Evolutionary conservation across 495 filamentous ascomycete genomes (phyloP).

Genomic region (Ramalina intermedia): DNA sequence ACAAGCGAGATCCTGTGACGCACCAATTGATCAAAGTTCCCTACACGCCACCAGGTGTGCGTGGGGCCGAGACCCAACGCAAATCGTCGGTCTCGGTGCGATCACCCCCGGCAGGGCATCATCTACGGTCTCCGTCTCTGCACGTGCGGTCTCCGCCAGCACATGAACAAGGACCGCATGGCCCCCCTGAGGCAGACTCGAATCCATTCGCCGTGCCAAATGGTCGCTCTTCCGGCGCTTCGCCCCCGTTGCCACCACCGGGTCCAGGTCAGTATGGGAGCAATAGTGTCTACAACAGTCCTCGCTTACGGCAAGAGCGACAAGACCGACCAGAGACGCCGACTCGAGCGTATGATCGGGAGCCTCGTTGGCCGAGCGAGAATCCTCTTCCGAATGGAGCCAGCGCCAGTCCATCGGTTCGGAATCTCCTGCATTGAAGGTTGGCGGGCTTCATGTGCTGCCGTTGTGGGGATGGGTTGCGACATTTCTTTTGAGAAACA

Average conservation of each 20-base stretch:
- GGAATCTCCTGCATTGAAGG: constrained; percentile 53
- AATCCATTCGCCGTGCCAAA: constrained; percentile 16
- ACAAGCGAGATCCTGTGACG: constrained; percentile 7
- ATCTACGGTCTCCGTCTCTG: neutral
- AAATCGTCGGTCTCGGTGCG: neutral
- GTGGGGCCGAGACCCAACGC: neutral
- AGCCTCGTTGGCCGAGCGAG: constrained; percentile 9
- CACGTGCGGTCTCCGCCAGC: constrained; percentile 10
- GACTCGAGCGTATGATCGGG: constrained; percentile 6
- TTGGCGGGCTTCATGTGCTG: too few species aligned
- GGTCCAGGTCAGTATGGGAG: neutral
- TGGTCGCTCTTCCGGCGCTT: neutral
- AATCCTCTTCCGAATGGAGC: constrained; percentile 43
- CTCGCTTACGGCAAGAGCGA: constrained; percentile 1
- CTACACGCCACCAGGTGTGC: constrained; percentile 8
- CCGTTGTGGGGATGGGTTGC: too few species aligned
- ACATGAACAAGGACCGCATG: constrained; percentile 16
- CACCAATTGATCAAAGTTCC: constrained; percentile 8
- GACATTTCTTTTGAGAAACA: too few species aligned
- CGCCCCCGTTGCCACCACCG: constrained; percentile 5
- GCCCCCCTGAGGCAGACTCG: constrained; percentile 16
- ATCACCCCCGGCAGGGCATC: neutral
- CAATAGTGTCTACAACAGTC: constrained; percentile 11
- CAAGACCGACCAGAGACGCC: constrained; percentile 15
- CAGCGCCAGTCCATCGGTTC: constrained; percentile 62